Base-by-base conservation (phyloP, 2,329 filamentous ascomycete species). In the Pyrenophora graminea region DNA sequence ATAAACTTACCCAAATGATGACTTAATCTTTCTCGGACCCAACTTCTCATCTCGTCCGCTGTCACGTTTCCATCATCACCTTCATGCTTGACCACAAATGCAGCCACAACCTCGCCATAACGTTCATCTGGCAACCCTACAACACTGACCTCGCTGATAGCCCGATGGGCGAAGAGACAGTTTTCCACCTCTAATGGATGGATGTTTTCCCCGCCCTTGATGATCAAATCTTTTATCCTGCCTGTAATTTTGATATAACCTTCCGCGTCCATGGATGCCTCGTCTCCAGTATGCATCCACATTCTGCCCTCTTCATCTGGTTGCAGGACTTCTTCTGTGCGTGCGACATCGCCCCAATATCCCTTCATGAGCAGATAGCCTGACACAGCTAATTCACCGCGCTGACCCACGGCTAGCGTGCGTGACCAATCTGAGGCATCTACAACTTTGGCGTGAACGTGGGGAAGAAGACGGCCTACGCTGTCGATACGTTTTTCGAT, bases 231-330 rank as follows among this genome's bases (percentile, higher is more conserved):
- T 74, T 97, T 97, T 68, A 96, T 93, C 13, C 92, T 82, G 3
- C 92, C 91, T 1, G 91, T 97, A 67, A 97, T 96, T 61, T 84
- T 83, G 2, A 97, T 84, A 69, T 91, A 97, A 2, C 93, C 94
- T 23, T 91, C 81, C 4, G 75, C 79, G 55, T 95, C 90, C 83
- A 97, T 95, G 45, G 79, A 77, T 2, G 91, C 94, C 77, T 97
- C 93, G 67, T 99, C 94, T 17, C 94, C 94, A 0, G 89, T 95
- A 66, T 86, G 80, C 88, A 97, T 94, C 93, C 93, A 97, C 15
- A 88, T 68, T 39, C 80, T 82, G 5, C 80, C 79, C 1, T 80
- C 72, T 8, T 81, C 74, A 45, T 84, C 82, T 2, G 76, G 69
- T 17, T 86, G 78, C 66, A 88, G 80, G 4, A 88, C 90, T 67